These are phyloP conservation scores for Mycena pura DNA, from an alignment of 768 basidiomycete genomes.

Conservation along the genomic window DNA sequence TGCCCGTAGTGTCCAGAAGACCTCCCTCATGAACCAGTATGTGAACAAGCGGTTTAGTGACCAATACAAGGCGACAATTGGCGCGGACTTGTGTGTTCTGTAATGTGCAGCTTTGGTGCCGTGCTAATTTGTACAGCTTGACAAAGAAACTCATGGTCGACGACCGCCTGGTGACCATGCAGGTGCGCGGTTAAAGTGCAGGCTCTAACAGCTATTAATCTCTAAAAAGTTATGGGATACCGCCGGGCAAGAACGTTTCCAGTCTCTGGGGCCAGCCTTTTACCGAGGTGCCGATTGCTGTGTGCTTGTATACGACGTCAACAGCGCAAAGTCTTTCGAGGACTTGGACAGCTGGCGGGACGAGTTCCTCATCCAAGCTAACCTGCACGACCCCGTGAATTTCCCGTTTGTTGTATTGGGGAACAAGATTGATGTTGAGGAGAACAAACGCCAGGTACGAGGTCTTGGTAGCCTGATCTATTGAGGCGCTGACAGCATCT, in stretches of 20 bases:
- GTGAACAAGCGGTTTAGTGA: slow-evolving; percentile 99
- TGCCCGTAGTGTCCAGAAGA: slow-evolving; percentile 88
- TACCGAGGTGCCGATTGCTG: slow-evolving; percentile 99
- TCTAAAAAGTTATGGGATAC: slow-evolving; percentile 91
- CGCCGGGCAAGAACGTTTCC: slow-evolving; percentile 99
- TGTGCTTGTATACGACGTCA: slow-evolving; percentile 98
- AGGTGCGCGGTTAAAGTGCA: slow-evolving; percentile 60
- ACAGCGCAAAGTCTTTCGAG: slow-evolving; percentile 98
- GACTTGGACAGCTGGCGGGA: slow-evolving; percentile 99
- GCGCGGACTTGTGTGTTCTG: slow-evolving; percentile 89
- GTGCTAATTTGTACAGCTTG: slow-evolving; percentile 57
- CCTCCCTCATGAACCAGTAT: slow-evolving; percentile 99
- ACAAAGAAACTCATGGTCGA: slow-evolving; percentile 99
- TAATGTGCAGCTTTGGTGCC: slow-evolving; percentile 16
- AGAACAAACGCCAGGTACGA: slow-evolving; percentile 93
- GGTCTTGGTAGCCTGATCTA: neutral
- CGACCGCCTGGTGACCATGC: slow-evolving; percentile 98
- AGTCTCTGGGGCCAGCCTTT: slow-evolving; percentile 98
- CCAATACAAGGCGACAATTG: slow-evolving; percentile 99
- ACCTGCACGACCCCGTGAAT: slow-evolving; percentile 98
- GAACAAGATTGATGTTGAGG: slow-evolving; percentile 99
- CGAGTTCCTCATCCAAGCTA: slow-evolving; percentile 98
- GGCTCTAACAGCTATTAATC: neutral
- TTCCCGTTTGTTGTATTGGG: slow-evolving; percentile 99
- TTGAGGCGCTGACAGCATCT: slow-evolving; percentile 12